Conservation (phyloP, 148 eudicot genomes). For the Rhododendron simsii region DNA sequence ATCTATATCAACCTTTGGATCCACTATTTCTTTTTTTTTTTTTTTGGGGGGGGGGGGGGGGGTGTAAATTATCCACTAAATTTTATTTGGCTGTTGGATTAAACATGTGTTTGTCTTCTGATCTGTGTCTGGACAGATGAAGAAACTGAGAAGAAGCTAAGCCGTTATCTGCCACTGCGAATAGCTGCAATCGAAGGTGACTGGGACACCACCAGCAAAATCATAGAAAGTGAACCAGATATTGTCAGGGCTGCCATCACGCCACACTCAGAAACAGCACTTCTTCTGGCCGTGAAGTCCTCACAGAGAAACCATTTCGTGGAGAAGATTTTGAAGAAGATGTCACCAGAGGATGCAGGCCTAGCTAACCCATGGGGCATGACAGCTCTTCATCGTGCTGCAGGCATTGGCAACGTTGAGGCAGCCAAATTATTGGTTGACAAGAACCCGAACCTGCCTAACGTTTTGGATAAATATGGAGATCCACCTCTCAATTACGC, state of each 20-base stretch:
- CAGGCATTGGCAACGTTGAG: background rate
- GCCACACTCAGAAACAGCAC: background rate
- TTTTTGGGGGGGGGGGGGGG: no score
- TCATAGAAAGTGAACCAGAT: background rate
- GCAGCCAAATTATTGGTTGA: background rate
- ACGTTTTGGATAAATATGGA: background rate
- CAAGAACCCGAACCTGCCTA: background rate
- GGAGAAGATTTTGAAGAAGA: background rate
- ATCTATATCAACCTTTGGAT: no score
- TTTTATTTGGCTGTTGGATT: background rate
- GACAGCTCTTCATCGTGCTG: slow-evolving; percentile 4
- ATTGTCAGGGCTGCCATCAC: background rate
- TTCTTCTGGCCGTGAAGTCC: background rate
- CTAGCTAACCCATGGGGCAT: background rate
- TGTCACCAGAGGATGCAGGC: background rate
- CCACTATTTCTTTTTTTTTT: no score
- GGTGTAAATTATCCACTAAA: no score
- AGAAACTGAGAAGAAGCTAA: background rate
- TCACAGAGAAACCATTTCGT: background rate
- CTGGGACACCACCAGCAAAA: background rate
- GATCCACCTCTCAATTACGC: background rate
- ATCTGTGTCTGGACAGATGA: background rate
- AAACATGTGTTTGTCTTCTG: background rate
- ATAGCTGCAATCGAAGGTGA: background rate
- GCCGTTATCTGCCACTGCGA: background rate